A percentile compares a stretch with the other conserved stretches of the same genome.
Conservation (phyloP, 441 rosid genomes). For the Pelargonium australe region DNA sequence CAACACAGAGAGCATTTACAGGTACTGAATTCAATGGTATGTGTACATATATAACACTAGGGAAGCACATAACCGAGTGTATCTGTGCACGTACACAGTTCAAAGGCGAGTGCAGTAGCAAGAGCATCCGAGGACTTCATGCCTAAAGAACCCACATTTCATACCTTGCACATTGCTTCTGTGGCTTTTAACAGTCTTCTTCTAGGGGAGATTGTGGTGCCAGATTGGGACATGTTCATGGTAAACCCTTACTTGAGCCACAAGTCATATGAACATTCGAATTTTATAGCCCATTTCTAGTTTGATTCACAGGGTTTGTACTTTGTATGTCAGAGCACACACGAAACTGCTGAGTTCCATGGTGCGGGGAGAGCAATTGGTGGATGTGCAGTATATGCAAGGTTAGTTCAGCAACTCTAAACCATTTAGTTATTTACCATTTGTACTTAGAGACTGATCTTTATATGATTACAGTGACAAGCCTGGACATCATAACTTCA, state of each 20-base stretch:
- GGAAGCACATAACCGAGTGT: background rate
- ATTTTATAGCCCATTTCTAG: background rate
- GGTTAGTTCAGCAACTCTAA: slow-evolving; percentile 16
- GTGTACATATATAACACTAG: background rate
- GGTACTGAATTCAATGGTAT: slow-evolving; percentile 23
- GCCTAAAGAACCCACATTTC: slow-evolving; percentile 63
- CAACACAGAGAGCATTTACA: slow-evolving; percentile 59
- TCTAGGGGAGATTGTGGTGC: slow-evolving; percentile 68
- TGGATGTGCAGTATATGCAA: slow-evolving; percentile 60
- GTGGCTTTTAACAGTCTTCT: slow-evolving; percentile 62
- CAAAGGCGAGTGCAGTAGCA: slow-evolving; percentile 45
- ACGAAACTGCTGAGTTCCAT: slow-evolving; percentile 63
- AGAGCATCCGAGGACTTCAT: slow-evolving; percentile 70
- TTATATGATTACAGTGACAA: slow-evolving; percentile 38
- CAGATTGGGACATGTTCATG: slow-evolving; percentile 77
- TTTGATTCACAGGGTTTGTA: background rate
- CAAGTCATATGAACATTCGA: background rate
- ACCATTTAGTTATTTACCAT: background rate
- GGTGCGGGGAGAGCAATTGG: slow-evolving; percentile 62
- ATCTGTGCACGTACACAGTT: slow-evolving; percentile 23
- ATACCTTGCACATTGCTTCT: slow-evolving; percentile 62
- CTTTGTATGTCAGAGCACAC: slow-evolving; percentile 40
- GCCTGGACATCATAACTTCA: slow-evolving; percentile 57
- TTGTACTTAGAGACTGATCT: background rate
- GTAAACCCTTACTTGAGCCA: slow-evolving; percentile 23